Percentiles rank a stretch among this genome's conserved stretches.
These are phyloP conservation scores for Mycena galericulata DNA, from an alignment of 768 basidiomycete genomes.

Conservation along the genomic window DNA sequence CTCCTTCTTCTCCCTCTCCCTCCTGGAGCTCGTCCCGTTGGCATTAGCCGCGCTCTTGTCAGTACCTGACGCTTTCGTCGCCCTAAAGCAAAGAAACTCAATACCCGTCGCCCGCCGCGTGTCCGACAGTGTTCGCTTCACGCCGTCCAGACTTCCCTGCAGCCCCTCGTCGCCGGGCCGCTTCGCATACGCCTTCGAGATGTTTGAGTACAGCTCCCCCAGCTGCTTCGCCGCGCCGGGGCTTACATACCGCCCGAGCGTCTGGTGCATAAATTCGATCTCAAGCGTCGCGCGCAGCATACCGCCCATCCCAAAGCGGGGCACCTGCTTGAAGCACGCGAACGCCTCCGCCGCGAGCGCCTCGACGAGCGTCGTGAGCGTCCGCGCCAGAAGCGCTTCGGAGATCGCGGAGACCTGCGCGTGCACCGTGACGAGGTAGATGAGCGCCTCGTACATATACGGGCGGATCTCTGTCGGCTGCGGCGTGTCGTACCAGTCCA, in stretches of 20 bases:
- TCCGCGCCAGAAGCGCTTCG: slow-evolving; percentile 84
- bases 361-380: slow-evolving; percentile 83
- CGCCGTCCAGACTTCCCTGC: slow-evolving; percentile 87
- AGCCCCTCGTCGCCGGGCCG: slow-evolving; percentile 88
- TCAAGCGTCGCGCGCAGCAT: slow-evolving; percentile 98
- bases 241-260: slow-evolving; percentile 89
- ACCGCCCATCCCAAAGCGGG: slow-evolving; percentile 96
- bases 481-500: slow-evolving; percentile 96
- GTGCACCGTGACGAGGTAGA: slow-evolving; percentile 92
- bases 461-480: slow-evolving; percentile 96
- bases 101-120: slow-evolving; percentile 92
- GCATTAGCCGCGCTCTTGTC: slow-evolving; percentile 25
- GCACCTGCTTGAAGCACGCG: slow-evolving; percentile 87
- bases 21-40: neutral
- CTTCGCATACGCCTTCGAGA: slow-evolving; percentile 91
- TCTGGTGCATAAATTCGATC: slow-evolving; percentile 99
- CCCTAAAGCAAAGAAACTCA: slow-evolving; percentile 94
- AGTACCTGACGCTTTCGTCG: slow-evolving; percentile 63
- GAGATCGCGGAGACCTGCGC: slow-evolving; percentile 89
- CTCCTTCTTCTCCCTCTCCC: slow-evolving; percentile 14
- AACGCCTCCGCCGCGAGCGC: slow-evolving; percentile 88
- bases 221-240: slow-evolving; percentile 84
- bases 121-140: slow-evolving; percentile 91
- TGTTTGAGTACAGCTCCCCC: slow-evolving; percentile 93
- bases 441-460: slow-evolving; percentile 91